These are phyloP conservation scores for Strigomonas culicis DNA, from an alignment of 208 protist genomes.

Conservation along the genomic window DNA sequence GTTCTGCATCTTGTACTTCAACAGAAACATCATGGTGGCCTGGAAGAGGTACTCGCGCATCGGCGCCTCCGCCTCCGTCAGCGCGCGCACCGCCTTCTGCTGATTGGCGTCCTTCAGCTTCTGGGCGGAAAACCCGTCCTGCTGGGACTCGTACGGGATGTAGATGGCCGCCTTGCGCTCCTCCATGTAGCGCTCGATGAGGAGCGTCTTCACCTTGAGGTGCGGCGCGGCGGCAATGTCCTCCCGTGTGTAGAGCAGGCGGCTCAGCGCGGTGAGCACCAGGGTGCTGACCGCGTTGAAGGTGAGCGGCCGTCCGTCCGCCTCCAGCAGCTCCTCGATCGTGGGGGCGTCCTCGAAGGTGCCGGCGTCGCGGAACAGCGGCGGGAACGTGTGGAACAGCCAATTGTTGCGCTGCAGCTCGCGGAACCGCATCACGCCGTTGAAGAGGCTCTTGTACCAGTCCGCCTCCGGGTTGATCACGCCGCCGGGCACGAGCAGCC, in stretches of 20 bases:
- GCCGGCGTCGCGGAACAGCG: conserved; percentile 12
- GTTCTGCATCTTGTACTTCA: conserved; percentile 11
- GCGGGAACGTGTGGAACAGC: conserved; percentile 47
- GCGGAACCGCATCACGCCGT: conserved; percentile 34
- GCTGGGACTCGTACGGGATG: conserved; percentile 39
- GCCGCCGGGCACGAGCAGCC: conserved; percentile 29
- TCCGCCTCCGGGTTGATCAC: conserved; percentile 30
- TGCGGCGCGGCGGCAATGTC: conserved; percentile 18
- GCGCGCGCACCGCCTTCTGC: conserved; percentile 14
- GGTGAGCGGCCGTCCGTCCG: conserved; percentile 1
- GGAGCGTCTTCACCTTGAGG: neutral
- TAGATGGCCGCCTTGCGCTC: conserved; percentile 28
- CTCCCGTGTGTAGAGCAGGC: conserved; percentile 24
- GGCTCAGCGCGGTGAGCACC: conserved; percentile 17
- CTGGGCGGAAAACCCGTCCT: conserved; percentile 20
- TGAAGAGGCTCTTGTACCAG: conserved; percentile 37
- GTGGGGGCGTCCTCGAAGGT: conserved; percentile 20
- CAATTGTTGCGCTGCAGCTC: conserved; percentile 39
- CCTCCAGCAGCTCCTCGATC: conserved; percentile 27
- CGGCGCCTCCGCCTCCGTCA: conserved; percentile 20
- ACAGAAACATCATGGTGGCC: conserved; percentile 13
- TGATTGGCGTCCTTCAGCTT: conserved; percentile 26
- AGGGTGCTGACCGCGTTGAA: conserved; percentile 9
- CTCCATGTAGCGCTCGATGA: conserved; percentile 46
- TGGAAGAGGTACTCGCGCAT: conserved; percentile 33